These are phyloP conservation scores for Larix sibirica DNA, from an alignment of 83 land plant species.

Conservation along the genomic window DNA sequence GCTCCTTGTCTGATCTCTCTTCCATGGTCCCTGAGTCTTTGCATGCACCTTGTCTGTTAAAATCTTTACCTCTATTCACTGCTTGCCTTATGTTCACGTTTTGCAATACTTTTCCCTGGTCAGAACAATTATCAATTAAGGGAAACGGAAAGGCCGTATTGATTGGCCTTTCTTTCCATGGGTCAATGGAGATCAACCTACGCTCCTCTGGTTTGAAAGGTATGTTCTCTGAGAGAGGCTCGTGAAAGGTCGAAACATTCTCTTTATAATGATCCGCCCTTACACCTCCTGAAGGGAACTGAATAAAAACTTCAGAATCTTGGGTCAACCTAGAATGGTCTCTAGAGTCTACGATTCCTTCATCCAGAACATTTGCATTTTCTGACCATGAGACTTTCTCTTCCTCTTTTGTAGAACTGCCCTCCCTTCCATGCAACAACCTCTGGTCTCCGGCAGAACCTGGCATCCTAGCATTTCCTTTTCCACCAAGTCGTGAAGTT, in stretches of 20 bases:
- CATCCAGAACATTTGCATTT: conserved; percentile 17
- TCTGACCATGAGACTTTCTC: conserved; percentile 22
- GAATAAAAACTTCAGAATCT: conserved; percentile 23
- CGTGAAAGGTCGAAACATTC: conserved; percentile 17
- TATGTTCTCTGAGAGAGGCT: conserved; percentile 22
- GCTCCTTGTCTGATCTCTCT: conserved; percentile 40
- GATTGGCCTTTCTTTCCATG: conserved; percentile 35
- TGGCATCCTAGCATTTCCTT: conserved; percentile 9
- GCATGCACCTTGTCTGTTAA: conserved; percentile 22
- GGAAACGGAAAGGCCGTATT: conserved; percentile 50
- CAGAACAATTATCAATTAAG: conserved; percentile 21
- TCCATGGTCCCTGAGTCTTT: conserved; percentile 16
- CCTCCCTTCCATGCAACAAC: not conserved
- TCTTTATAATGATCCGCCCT: not conserved
- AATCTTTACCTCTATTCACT: conserved; percentile 23
- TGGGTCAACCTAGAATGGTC: conserved; percentile 15
- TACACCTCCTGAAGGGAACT: not conserved
- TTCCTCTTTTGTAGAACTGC: conserved; percentile 16
- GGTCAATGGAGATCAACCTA: conserved; percentile 17
- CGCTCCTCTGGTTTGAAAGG: conserved; percentile 33
- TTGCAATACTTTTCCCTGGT: conserved; percentile 18
- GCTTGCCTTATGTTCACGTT: conserved; percentile 14
- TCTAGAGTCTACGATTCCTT: conserved; percentile 19
- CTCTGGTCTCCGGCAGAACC: conserved; percentile 7
- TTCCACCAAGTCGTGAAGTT: not conserved